phyloP scores from a whole-genome alignment of 352 stramenopile species.

The Globisporangium polare region DNA sequence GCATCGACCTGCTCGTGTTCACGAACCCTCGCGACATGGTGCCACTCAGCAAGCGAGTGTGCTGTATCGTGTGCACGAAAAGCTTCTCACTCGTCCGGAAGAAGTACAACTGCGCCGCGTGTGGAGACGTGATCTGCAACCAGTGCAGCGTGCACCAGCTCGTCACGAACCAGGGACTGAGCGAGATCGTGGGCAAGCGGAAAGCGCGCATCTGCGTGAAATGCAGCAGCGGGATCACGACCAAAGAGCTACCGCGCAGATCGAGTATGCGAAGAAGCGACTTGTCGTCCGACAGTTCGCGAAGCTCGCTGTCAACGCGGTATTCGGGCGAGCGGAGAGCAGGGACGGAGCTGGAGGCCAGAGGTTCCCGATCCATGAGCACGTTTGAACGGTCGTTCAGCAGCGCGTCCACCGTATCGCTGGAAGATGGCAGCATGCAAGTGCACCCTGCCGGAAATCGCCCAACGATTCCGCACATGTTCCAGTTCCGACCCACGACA shows the following conservation, averaged over 20 bases:
- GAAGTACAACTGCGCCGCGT: slow-evolving; percentile 82
- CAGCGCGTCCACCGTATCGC: slow-evolving; percentile 21
- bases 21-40: slow-evolving; percentile 65
- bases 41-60: slow-evolving; percentile 66
- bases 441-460: slow-evolving; percentile 29
- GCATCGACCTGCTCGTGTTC: slow-evolving; percentile 69
- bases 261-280: slow-evolving; percentile 32
- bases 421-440: slow-evolving; percentile 19
- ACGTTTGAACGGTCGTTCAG: slow-evolving; percentile 20
- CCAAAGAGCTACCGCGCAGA: slow-evolving; percentile 46
- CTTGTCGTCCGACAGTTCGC: slow-evolving; percentile 21
- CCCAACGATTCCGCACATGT: slow-evolving; percentile 48
- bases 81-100: slow-evolving; percentile 84
- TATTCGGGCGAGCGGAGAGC: slow-evolving; percentile 9
- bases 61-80: slow-evolving; percentile 75
- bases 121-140: slow-evolving; percentile 79
- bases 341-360: slow-evolving; percentile 15
- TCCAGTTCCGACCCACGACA: slow-evolving; percentile 50
- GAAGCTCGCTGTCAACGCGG: slow-evolving; percentile 15
- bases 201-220: slow-evolving; percentile 78
- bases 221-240: slow-evolving; percentile 64
- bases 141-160: slow-evolving; percentile 76
- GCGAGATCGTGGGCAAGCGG: slow-evolving; percentile 46
- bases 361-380: slow-evolving; percentile 23
- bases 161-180: slow-evolving; percentile 51